Base-by-base conservation (phyloP, 345 rosid species). In the Angophora floribunda region DNA sequence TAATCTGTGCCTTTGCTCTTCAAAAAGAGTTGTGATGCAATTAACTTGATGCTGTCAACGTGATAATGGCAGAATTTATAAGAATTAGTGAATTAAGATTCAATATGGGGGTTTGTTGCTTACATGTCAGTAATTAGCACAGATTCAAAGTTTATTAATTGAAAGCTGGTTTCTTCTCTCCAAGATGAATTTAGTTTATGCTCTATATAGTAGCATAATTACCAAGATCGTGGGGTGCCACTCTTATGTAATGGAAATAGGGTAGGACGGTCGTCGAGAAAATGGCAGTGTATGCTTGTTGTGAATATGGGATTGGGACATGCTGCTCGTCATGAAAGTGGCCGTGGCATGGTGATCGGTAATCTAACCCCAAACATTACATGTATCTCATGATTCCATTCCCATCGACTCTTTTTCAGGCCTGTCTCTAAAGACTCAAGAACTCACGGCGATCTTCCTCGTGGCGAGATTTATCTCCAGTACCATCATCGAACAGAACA, bases 351-450 rank as follows among this genome's bases (percentile, higher is more conserved):
- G 49, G 84, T 21, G 28, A 75, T 75, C 49, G 10, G 84, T 75
- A 41, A 41, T 75, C 49, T 41, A 75, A 75, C 84, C 65, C 7
- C 14, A 9, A n/a, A 7, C 36, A 24, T 26, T 63, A 30, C 65
- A n/a, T 86, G 51, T 7, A 87, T 65, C 51, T 49, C 32, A 5
- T 86, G 24, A 63, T 57, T 70, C 79, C 13, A 47, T 9, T 44
- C 65, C 55, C 52, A 9, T 87, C n/a, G 28, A 65, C 28, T 14
- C 10, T 57, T 17, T 22, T 89, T 85, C 93, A 95, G 99, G 98
- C 44, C 96, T 97, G 52, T 97, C 99, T 13, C 91, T 97, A 13
- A 96, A 91, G 94, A 90, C 93, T 86, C 99, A 97, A 91, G 95
- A 94, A 75, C 92, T 95, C 87, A 97, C 99, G 36, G 97, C 96